Evolutionary conservation across 306 rosid species (phyloP).

Genomic region (Prinsepia uniflora): DNA sequence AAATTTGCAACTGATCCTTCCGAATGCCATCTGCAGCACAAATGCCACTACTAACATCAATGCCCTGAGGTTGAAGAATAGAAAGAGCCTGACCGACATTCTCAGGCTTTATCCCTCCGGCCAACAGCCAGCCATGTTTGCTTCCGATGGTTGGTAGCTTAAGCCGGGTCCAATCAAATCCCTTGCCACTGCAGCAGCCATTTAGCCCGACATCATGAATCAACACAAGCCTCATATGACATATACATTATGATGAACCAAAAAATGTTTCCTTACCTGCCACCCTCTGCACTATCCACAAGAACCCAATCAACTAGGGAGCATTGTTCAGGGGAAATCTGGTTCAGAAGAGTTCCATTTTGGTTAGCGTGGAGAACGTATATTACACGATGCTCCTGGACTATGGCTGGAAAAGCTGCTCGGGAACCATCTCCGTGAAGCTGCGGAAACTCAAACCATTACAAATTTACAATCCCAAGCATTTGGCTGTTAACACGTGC

Average conservation of each 20-base stretch:
- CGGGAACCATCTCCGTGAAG: conserved; percentile 85
- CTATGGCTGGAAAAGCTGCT: conserved; percentile 55
- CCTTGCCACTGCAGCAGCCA: conserved; percentile 58
- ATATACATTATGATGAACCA: conserved; percentile 11
- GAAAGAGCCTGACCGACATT: conserved; percentile 67
- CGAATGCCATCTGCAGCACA: conserved; percentile 75
- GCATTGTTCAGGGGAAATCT: conserved; percentile 57
- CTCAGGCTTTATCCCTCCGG: conserved; percentile 79
- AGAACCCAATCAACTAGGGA: conserved; percentile 80
- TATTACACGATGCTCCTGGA: conserved; percentile 50
- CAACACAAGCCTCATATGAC: conserved; percentile 1
- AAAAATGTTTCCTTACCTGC: conserved; percentile 48
- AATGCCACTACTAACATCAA: conserved; percentile 90
- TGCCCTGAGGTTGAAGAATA: conserved; percentile 67
- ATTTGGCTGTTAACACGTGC: conserved; percentile 6
- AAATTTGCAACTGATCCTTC: conserved; percentile 59
- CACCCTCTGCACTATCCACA: conserved; percentile 78
- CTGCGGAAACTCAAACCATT: conserved; percentile 44
- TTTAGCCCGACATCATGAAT: conserved; percentile 1
- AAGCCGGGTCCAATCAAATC: conserved; percentile 73
- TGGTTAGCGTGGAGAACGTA: conserved; percentile 83
- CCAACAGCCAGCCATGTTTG: conserved; percentile 93
- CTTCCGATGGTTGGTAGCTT: conserved; percentile 61
- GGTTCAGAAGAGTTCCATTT: conserved; percentile 62
- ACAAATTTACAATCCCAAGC: conserved; percentile 9